Evolutionary conservation across 2,329 filamentous ascomycete species (phyloP), one percentile per base, ranked within the genome.

Genomic region (Pseudodiploospora longispora): DNA sequence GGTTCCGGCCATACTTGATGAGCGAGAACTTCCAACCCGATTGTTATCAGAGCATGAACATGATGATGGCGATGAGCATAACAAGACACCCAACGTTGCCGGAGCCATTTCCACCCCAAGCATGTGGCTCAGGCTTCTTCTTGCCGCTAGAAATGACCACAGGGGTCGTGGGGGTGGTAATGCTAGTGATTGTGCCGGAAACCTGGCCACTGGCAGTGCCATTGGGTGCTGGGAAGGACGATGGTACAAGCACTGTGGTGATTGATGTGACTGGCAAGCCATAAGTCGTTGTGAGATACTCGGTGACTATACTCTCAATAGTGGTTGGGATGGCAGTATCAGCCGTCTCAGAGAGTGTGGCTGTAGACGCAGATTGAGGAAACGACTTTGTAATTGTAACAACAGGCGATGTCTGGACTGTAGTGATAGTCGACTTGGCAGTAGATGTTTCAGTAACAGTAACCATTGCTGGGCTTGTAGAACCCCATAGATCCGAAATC

Each of bases 51-150:
- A 66, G 47, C 38, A 60, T 46, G 34, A 63, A 57, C 55, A 63
- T 58, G 40, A 64, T 49, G 38, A 53, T 53, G 9, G 60, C 60
- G 33, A 65, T 46, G 42, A 68, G 51, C 60, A 70, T 60, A 50
- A 68, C 51, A 33, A 58, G 51, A 48, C 60, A 64, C 35, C 59
- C 57, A 28, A 67, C 53, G 43, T 60, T 59, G 47, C 60, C 57
- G 19, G 55, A 55, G 46, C 57, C 55, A 41, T 55, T 63, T 44
- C 52, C 51, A 5, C 55, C 57, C 45, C 57, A 59, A 30, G 55
- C 56, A 35, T 52, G 52, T 31, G 57, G 61, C 45, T 60, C 55
- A 2, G 58, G 55, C 46, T 58, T 58, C 55, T 63, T 65, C 45
- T 50, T 55, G 4, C 55, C 60, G 29, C 54, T 58, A 28, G 64